Conservation (phyloP, 2,329 filamentous ascomycete species). For the Ceratocystis smalleyi region DNA sequence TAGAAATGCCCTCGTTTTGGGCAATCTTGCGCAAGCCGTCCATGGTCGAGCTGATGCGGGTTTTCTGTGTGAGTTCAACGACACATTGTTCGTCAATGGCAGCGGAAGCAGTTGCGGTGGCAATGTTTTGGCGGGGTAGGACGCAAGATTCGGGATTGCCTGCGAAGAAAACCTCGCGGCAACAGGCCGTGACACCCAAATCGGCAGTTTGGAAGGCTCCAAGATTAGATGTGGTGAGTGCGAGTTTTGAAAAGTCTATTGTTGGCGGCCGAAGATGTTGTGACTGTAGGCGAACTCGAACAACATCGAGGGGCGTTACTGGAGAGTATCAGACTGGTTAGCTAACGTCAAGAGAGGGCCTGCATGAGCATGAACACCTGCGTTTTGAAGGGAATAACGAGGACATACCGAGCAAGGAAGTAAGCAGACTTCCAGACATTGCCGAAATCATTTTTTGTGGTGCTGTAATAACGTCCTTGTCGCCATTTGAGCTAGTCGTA, state of each 20-base stretch:
- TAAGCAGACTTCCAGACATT: slow-evolving; percentile 76
- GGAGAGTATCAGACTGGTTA: slow-evolving; percentile 9
- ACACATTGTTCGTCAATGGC: slow-evolving; percentile 52
- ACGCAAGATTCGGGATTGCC: slow-evolving; percentile 71
- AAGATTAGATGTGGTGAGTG: slow-evolving; percentile 36
- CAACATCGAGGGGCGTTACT: slow-evolving; percentile 95
- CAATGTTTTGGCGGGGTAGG: slow-evolving; percentile 42
- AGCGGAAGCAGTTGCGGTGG: slow-evolving; percentile 24
- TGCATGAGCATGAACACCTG: neutral
- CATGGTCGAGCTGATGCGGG: slow-evolving; percentile 75
- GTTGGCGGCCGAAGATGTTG: slow-evolving; percentile 42
- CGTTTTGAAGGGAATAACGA: neutral
- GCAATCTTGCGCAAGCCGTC: slow-evolving; percentile 91
- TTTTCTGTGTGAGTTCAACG: slow-evolving; percentile 70
- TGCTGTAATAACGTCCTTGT: slow-evolving; percentile 54
- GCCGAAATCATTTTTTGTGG: slow-evolving; percentile 91
- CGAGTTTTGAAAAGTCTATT: slow-evolving; percentile 40
- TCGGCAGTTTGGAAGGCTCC: slow-evolving; percentile 60
- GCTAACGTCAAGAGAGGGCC: neutral
- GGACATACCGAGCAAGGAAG: slow-evolving; percentile 64
- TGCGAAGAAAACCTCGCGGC: slow-evolving; percentile 93
- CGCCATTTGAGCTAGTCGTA: slow-evolving; percentile 11
- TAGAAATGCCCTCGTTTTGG: slow-evolving; percentile 71
- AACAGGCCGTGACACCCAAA: slow-evolving; percentile 85
- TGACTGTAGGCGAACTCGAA: slow-evolving; percentile 85